Conservation (phyloP, 2,329 filamentous ascomycete genomes). For the Aspergillus glaucus region DNA sequence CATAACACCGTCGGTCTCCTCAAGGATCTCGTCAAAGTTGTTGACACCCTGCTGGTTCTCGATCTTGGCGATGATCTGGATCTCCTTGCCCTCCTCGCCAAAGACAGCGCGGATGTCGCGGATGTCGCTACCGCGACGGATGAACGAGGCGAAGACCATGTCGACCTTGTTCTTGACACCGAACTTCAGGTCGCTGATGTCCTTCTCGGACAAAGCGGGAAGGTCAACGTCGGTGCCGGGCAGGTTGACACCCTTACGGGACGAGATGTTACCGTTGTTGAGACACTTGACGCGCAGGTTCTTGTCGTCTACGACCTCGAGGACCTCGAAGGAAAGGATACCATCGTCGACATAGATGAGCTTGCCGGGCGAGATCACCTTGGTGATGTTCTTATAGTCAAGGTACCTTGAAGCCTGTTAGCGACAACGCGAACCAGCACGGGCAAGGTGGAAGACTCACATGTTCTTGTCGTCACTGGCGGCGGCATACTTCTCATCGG, state of each 20-base stretch:
- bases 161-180: slow-evolving; percentile 98
- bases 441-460: slow-evolving; percentile 47
- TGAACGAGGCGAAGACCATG: slow-evolving; percentile 99
- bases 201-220: slow-evolving; percentile 94
- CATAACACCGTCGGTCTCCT: slow-evolving; percentile 98
- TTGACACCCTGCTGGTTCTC: slow-evolving; percentile 99
- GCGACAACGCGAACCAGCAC: not conserved
- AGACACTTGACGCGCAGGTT: slow-evolving; percentile 79
- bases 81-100: slow-evolving; percentile 85
- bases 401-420: slow-evolving; percentile 60
- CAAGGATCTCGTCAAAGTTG: slow-evolving; percentile 97
- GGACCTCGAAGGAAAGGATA: slow-evolving; percentile 91
- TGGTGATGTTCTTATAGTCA: slow-evolving; percentile 99
- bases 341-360: slow-evolving; percentile 98
- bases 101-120: slow-evolving; percentile 84
- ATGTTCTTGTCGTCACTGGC: slow-evolving; percentile 86
- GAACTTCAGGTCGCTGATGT: slow-evolving; percentile 87
- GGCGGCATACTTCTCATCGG: slow-evolving; percentile 84
- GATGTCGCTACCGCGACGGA: slow-evolving; percentile 91
- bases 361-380: slow-evolving; percentile 85
- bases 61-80: slow-evolving; percentile 99
- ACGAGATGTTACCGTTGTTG: slow-evolving; percentile 98
- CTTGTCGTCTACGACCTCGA: slow-evolving; percentile 81
- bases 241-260: slow-evolving; percentile 98
- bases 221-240: slow-evolving; percentile 98